Conservation (phyloP, 345 rosid species). For the Linum trigynum region DNA sequence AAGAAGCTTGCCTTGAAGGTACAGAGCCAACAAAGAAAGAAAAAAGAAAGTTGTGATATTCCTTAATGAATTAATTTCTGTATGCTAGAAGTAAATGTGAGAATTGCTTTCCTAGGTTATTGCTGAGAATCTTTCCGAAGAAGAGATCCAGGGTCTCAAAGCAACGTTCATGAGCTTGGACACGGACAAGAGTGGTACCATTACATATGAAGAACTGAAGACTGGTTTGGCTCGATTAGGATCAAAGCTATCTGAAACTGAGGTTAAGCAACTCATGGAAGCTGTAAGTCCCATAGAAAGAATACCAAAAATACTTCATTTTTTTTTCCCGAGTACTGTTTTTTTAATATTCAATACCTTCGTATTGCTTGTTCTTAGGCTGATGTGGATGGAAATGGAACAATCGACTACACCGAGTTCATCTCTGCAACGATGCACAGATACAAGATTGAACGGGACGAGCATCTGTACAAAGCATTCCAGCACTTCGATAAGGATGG, state of each 20-base stretch:
- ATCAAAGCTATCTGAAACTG: conserved; percentile 34
- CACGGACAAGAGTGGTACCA: conserved; percentile 37
- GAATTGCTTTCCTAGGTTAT: conserved; percentile 21
- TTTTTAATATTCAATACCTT: background rate
- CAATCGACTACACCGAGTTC: conserved; percentile 29
- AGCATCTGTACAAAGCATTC: conserved; percentile 28
- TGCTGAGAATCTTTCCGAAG: conserved; percentile 30
- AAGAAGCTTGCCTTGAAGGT: conserved; percentile 25
- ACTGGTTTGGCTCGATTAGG: conserved; percentile 33
- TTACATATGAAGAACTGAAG: conserved; percentile 37
- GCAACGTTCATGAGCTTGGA: conserved; percentile 32
- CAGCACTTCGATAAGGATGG: conserved; percentile 27
- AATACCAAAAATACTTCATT: background rate
- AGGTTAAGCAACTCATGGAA: conserved; percentile 37
- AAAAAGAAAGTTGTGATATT: no score
- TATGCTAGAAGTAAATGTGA: background rate
- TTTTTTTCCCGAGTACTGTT: no score
- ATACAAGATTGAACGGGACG: conserved; percentile 26
- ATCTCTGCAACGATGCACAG: conserved; percentile 34
- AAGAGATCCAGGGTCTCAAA: conserved; percentile 35
- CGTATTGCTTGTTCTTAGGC: conserved; percentile 15
- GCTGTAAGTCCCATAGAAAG: conserved; percentile 24
- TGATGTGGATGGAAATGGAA: conserved; percentile 35
- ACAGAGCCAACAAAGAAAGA: background rate
- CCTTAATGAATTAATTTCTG: background rate